Conservation (phyloP, 225 moss, liverwort and hornwort species). For the Thuidium tamariscinum region DNA sequence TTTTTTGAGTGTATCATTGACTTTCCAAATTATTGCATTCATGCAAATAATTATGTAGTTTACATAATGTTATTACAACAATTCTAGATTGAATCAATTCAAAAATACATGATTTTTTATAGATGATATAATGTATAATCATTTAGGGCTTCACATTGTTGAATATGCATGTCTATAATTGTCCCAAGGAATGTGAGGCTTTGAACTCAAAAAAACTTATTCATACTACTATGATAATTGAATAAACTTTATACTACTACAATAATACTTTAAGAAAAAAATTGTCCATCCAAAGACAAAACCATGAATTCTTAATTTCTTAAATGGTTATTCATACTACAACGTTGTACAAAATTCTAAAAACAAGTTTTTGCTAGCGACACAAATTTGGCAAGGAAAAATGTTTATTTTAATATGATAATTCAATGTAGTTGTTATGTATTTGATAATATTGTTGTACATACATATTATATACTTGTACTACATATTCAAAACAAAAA, state of each 20-base stretch:
- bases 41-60: accelerated
- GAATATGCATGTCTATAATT: no score
- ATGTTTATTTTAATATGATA: no score
- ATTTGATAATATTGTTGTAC: no score
- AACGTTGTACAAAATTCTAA: no score
- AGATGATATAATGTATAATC: not conserved
- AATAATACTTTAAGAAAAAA: not conserved
- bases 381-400: no score
- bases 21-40: not conserved
- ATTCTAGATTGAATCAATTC: not conserved
- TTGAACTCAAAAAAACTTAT: not conserved
- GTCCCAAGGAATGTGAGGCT: not conserved
- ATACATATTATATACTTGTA: no score
- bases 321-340: no score
- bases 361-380: no score
- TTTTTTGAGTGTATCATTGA: not conserved
- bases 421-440: no score
- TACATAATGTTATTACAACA: not conserved
- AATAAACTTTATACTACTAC: not conserved
- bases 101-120: not conserved
- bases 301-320: not conserved
- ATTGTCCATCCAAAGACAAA: not conserved
- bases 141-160: not conserved
- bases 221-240: not conserved
- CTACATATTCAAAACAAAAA: no score